phyloP scores from a whole-genome alignment of 2,329 filamentous ascomycete species.

The Septoria linicola region DNA sequence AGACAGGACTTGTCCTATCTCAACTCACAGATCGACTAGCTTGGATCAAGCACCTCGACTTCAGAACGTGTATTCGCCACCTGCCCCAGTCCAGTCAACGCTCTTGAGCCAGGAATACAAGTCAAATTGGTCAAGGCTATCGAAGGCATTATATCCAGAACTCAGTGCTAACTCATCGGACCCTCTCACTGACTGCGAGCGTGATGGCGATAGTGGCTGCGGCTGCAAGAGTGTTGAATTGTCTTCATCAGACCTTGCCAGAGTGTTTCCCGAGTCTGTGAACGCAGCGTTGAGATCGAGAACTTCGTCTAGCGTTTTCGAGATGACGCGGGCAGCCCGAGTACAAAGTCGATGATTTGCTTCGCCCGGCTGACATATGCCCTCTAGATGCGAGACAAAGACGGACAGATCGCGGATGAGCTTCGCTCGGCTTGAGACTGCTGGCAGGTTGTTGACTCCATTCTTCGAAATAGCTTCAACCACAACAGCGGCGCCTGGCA shows the following conservation, averaged over 20 bases:
- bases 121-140: slow-evolving; percentile 18
- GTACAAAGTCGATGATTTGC: slow-evolving; percentile 26
- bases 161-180: background rate
- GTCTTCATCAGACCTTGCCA: background rate
- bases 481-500: slow-evolving; percentile 23
- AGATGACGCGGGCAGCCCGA: slow-evolving; percentile 23
- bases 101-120: slow-evolving; percentile 20
- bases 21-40: too few species aligned
- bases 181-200: background rate
- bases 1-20: too few species aligned
- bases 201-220: background rate
- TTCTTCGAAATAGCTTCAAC: slow-evolving; percentile 15
- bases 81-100: slow-evolving; percentile 21
- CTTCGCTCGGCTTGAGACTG: slow-evolving; percentile 16
- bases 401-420: slow-evolving; percentile 27
- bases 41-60: background rate
- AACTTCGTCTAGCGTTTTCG: slow-evolving; percentile 24
- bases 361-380: slow-evolving; percentile 21
- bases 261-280: background rate
- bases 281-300: slow-evolving; percentile 11
- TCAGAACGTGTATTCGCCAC: slow-evolving; percentile 18
- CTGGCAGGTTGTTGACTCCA: slow-evolving; percentile 5
- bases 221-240: background rate
- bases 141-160: slow-evolving; percentile 4
- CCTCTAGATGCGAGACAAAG: slow-evolving; percentile 25